These are phyloP conservation scores for Plantago ovata DNA, from an alignment of 257 asterid species.

Conservation along the genomic window DNA sequence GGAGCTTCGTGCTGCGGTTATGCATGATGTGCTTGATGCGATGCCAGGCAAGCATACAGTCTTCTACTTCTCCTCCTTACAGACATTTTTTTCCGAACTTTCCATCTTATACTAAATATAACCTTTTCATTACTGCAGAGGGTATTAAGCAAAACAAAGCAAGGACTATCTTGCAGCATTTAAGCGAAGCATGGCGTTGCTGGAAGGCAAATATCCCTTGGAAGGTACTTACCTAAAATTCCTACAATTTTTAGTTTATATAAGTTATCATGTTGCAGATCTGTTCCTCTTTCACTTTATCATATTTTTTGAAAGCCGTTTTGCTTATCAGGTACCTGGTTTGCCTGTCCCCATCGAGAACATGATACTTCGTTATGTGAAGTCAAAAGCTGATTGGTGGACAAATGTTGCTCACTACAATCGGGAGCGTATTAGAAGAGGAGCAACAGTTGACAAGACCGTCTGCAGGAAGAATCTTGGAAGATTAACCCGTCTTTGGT, in stretches of 20 bases:
- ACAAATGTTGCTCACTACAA: slow-evolving; percentile 98
- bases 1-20: slow-evolving; percentile 99
- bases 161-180: slow-evolving; percentile 94
- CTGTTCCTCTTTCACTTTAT: slow-evolving; percentile 5
- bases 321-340: slow-evolving; percentile 67
- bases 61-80: slow-evolving; percentile 2
- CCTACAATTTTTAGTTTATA: slow-evolving; percentile 4
- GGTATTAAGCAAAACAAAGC: slow-evolving; percentile 98
- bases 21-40: slow-evolving; percentile 99
- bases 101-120: slow-evolving; percentile 5
- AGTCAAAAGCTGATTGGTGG: slow-evolving; percentile 99
- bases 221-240: slow-evolving; percentile 68
- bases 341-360: slow-evolving; percentile 98
- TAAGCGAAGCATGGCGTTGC: slow-evolving; percentile 99
- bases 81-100: not conserved
- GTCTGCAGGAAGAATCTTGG: slow-evolving; percentile 99
- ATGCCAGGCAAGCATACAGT: slow-evolving; percentile 68
- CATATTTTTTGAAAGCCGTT: slow-evolving; percentile 5
- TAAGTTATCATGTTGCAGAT: not conserved
- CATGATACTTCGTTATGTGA: slow-evolving; percentile 98
- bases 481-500: slow-evolving; percentile 97
- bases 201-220: slow-evolving; percentile 99
- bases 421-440: slow-evolving; percentile 97
- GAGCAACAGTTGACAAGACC: slow-evolving; percentile 99
- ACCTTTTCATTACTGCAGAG: slow-evolving; percentile 42